Percentiles rank a stretch among this genome's conserved stretches.
phyloP scores from a whole-genome alignment of 2,329 filamentous ascomycete genomes.

The Xylaria multiplex region DNA sequence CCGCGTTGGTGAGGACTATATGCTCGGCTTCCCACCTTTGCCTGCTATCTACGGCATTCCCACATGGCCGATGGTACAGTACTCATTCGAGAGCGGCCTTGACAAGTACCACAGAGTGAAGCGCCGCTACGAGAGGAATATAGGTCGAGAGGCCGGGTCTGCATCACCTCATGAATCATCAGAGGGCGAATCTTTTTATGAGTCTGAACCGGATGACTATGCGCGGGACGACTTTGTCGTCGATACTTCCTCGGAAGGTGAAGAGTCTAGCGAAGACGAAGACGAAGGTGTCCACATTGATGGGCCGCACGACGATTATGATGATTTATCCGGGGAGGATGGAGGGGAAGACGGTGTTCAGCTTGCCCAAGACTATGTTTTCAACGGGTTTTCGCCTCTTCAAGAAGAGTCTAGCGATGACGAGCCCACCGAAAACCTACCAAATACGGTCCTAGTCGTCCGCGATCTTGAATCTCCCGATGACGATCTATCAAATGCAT shows the following conservation, averaged over 20 bases:
- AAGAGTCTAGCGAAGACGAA: slow-evolving; percentile 36
- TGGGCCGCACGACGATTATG: slow-evolving; percentile 23
- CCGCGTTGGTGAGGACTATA: background rate
- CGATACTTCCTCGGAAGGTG: slow-evolving; percentile 23
- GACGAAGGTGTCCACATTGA: slow-evolving; percentile 44
- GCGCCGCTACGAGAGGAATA: slow-evolving; percentile 26
- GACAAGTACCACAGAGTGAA: slow-evolving; percentile 16
- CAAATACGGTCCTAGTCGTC: slow-evolving; percentile 36
- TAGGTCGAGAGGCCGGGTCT: slow-evolving; percentile 2
- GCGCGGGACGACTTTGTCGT: slow-evolving; percentile 43
- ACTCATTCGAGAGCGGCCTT: background rate
- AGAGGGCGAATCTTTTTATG: slow-evolving; percentile 16
- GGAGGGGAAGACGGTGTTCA: background rate
- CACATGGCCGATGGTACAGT: slow-evolving; percentile 24
- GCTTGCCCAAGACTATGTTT: slow-evolving; percentile 36
- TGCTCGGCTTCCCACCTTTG: background rate
- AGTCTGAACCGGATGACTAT: slow-evolving; percentile 39
- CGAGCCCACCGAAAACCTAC: slow-evolving; percentile 19
- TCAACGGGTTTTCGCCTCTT: slow-evolving; percentile 44
- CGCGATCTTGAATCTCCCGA: slow-evolving; percentile 39
- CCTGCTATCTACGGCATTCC: slow-evolving; percentile 2
- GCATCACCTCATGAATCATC: slow-evolving; percentile 13
- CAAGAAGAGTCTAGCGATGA: slow-evolving; percentile 34
- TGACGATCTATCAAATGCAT: slow-evolving; percentile 28
- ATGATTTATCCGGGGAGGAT: slow-evolving; percentile 25